Conservation (phyloP, 352 stramenopile genomes). For the Aphanomyces cochlioides region DNA sequence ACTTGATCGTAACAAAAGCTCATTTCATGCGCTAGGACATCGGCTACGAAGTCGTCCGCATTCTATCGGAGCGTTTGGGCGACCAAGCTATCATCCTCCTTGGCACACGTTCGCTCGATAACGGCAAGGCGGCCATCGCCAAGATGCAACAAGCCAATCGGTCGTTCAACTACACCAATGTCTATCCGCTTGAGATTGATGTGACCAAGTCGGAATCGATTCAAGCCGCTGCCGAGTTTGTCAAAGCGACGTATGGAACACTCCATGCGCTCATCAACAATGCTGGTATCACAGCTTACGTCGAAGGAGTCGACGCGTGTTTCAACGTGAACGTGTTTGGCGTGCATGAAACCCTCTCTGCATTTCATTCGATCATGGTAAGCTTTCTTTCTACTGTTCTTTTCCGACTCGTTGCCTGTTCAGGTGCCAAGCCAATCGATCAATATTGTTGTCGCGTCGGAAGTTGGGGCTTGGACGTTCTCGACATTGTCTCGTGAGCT, state of each 20-base stretch:
- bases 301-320: not conserved
- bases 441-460: not conserved
- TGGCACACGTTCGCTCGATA: not conserved
- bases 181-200: constrained; percentile 6
- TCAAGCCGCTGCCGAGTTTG: not conserved
- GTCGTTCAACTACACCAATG: constrained; percentile 3
- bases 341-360: constrained; percentile 5
- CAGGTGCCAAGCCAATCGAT: not conserved
- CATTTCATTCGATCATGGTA: constrained; percentile 15
- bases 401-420: not conserved
- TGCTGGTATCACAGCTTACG: constrained; percentile 4
- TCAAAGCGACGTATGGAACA: not conserved
- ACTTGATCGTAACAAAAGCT: too few species aligned
- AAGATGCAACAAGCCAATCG: not conserved
- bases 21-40: constrained; percentile 5
- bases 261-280: constrained; percentile 26
- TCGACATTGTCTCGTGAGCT: not conserved
- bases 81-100: constrained; percentile 9
- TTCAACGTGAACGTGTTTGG: constrained; percentile 22
- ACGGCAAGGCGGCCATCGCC: constrained; percentile 2
- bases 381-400: not conserved
- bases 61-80: constrained; percentile 17
- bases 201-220: constrained; percentile 19
- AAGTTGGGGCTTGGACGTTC: constrained; percentile 4
- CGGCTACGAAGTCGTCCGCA: constrained; percentile 15